Conservation (phyloP, 306 rosid species). For the Luffa acutangula region DNA sequence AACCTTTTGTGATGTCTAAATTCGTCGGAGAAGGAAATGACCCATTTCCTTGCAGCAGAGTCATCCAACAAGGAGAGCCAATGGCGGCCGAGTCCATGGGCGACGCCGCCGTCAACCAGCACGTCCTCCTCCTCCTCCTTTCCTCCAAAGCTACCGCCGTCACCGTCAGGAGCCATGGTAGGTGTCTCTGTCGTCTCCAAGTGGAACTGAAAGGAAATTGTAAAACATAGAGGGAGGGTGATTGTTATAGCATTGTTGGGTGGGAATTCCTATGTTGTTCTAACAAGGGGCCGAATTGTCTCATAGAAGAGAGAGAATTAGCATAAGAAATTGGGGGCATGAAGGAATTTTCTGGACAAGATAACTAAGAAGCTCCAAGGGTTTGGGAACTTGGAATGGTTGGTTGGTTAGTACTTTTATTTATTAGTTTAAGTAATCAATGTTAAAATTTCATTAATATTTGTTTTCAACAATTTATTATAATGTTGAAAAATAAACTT, state of each 20-base stretch:
- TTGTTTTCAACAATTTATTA: too few relatives aligned
- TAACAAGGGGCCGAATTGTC: neutral
- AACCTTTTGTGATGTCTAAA: conserved; percentile 31
- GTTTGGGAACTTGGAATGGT: neutral
- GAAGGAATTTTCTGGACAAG: neutral
- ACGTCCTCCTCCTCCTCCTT: neutral
- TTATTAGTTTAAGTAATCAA: too few relatives aligned
- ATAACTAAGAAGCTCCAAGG: neutral
- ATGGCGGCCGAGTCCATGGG: neutral
- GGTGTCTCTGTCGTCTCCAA: neutral
- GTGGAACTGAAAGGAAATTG: neutral
- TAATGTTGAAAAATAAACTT: too few relatives aligned
- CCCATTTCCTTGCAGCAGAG: neutral
- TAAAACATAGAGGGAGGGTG: neutral
- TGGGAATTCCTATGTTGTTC: neutral
- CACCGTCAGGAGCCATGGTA: neutral
- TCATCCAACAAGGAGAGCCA: conserved; percentile 2
- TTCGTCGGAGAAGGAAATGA: conserved; percentile 27
- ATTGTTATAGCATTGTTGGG: conserved; percentile 3
- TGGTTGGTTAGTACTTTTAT: neutral
- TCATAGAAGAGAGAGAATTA: neutral
- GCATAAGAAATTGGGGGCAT: neutral
- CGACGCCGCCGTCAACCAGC: neutral
- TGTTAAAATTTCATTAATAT: too few relatives aligned
- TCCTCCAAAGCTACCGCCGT: neutral